Evolutionary conservation across 495 filamentous ascomycete species (phyloP).

Genomic region (Lasiosphaeriaceae sp.): DNA sequence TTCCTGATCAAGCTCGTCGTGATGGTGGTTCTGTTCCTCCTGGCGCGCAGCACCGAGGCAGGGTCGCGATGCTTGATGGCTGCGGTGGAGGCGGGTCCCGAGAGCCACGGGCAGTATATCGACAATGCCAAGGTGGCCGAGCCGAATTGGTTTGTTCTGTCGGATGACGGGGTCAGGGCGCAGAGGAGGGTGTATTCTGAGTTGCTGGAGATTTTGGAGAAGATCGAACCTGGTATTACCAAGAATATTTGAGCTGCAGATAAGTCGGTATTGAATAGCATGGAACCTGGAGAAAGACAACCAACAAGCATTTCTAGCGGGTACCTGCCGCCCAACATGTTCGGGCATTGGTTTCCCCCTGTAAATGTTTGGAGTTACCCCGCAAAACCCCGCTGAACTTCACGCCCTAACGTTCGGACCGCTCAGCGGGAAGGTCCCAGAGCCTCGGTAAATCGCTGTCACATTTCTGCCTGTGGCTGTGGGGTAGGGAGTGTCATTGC

Average conservation of each 20-base stretch:
- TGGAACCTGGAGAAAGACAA: background rate
- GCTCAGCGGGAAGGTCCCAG: background rate
- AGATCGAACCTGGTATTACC: slow-evolving; percentile 24
- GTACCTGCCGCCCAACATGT: too few relatives aligned
- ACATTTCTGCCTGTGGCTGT: background rate
- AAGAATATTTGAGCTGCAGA: slow-evolving; percentile 16
- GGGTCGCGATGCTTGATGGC: slow-evolving; percentile 46
- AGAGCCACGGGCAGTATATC: slow-evolving; percentile 49
- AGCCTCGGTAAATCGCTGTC: slow-evolving; percentile 26
- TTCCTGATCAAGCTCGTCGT: slow-evolving; percentile 12
- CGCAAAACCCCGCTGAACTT: slow-evolving; percentile 5
- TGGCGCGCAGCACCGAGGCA: slow-evolving; percentile 45
- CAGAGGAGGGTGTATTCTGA: slow-evolving; percentile 28
- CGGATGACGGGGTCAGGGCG: slow-evolving; percentile 20
- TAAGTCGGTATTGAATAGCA: background rate
- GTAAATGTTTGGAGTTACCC: slow-evolving; percentile 8
- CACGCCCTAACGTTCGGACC: background rate
- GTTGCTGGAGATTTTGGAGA: slow-evolving; percentile 29
- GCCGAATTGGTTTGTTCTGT: slow-evolving; percentile 20
- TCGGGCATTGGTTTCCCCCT: too few relatives aligned
- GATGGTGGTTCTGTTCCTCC: slow-evolving; percentile 18
- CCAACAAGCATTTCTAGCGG: too few relatives aligned
- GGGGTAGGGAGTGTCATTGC: background rate
- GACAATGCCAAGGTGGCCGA: slow-evolving; percentile 13
- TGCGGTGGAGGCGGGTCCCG: slow-evolving; percentile 32